Base-by-base conservation (phyloP, 306 rosid species). In the Vigna hirtella region DNA sequence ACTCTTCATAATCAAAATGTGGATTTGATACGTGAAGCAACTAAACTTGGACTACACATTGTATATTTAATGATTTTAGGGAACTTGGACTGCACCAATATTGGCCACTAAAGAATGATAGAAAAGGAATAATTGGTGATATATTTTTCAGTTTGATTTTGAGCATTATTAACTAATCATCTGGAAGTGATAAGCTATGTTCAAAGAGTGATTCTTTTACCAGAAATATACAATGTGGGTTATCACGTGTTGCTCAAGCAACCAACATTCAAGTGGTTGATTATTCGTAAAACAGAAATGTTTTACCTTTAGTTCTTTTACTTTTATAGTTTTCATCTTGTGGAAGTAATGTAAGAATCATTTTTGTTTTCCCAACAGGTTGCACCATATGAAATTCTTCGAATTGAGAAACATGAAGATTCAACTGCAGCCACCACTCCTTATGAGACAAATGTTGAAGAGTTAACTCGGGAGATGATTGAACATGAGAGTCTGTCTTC, bases 361-460 rank as follows among this genome's bases (percentile, higher is more conserved):
- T 34, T 57, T 47, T 49, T 57, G 58, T 42, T 81, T 57, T 2
- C 40, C 42, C 32, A 77, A 81, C 88, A 96, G 99, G 91, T 93
- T 83, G 85, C 85, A 6, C 99, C 99, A 72, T 64, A 70, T 81
- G 97, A 96, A 82, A 86, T 96, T 81, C 72, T 86, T 74, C 88
- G 87, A 70, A 75, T 93, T 55, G 97, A 93, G 62, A 90, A 84
- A 78, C 74, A 70, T 38, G 99, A 95, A 83, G 86, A 81, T 79
- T 61, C 91, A 71, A 77, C 86, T 74, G 72, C 73, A 79, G 77
- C 71, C 56, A 47, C 89, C 63, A 72, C 48, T 65, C 72, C 81
- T 7, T 5, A 34, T 80, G 98, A 83, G 77, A 86, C 79, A 72
- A 83, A 85, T 79, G 72, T 80, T 59, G 94, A 80, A 68, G 93